A percentile compares a stretch with the other conserved stretches of the same genome.
Conservation (phyloP, 2,329 filamentous ascomycete genomes). For the Diplodia intermedia region DNA sequence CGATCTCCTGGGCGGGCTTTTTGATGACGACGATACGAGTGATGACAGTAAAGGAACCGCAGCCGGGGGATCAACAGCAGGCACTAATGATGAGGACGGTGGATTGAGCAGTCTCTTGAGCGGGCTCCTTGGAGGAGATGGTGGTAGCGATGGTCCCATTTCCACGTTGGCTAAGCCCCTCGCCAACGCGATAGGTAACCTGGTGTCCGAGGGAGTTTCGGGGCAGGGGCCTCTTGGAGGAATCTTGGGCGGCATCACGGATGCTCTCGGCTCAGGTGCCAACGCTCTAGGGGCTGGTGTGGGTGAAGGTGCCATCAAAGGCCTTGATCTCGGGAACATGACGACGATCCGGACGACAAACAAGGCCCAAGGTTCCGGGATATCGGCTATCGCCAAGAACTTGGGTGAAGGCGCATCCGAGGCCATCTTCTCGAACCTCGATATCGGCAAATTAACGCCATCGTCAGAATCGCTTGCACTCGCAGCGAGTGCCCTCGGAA, state of each 20-base stretch:
- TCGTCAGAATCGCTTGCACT: not conserved
- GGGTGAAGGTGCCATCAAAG: slow-evolving; percentile 24
- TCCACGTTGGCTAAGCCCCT: slow-evolving; percentile 11
- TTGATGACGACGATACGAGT: not conserved
- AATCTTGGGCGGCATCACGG: slow-evolving; percentile 10
- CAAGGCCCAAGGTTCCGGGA: slow-evolving; percentile 5
- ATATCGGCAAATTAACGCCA: slow-evolving; percentile 11
- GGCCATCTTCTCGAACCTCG: slow-evolving; percentile 22
- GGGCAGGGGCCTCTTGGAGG: slow-evolving; percentile 2
- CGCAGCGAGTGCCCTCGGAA: slow-evolving; percentile 7
- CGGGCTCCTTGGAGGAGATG: slow-evolving; percentile 4
- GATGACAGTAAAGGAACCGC: not conserved
- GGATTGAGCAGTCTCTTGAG: not conserved
- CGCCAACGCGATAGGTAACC: not conserved
- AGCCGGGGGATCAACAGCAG: not conserved
- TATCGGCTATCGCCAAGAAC: slow-evolving; percentile 17
- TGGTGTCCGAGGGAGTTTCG: slow-evolving; percentile 10
- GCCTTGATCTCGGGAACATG: slow-evolving; percentile 3
- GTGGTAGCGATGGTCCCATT: not conserved
- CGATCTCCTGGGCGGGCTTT: not conserved
- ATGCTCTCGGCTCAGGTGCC: slow-evolving; percentile 5
- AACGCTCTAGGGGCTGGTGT: slow-evolving; percentile 28
- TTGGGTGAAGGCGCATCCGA: slow-evolving; percentile 17
- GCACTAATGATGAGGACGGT: not conserved
- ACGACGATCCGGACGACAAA: not conserved